phyloP scores from a whole-genome alignment of 1,284 basidiomycete species.

The Ganoderma resinaceum region DNA sequence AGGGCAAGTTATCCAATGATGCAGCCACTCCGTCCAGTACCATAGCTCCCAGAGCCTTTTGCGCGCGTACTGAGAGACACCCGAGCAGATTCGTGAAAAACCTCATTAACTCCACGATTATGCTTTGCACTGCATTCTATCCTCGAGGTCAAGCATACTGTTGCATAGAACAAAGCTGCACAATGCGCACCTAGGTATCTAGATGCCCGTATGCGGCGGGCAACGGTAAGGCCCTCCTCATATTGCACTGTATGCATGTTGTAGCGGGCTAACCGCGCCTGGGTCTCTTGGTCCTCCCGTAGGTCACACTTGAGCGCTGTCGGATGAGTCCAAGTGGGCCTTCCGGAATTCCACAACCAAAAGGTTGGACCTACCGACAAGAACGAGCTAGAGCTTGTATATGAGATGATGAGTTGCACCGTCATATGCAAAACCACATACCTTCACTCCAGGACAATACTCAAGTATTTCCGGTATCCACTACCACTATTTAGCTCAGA shows the following conservation, averaged over 20 bases:
- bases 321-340: not conserved
- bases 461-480: slow-evolving; percentile 91
- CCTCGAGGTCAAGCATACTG: slow-evolving; percentile 8
- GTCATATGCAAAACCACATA: slow-evolving; percentile 37
- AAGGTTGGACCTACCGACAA: slow-evolving; percentile 64
- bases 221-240: slow-evolving; percentile 88
- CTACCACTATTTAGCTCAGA: slow-evolving; percentile 44
- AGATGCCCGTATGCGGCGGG: slow-evolving; percentile 89
- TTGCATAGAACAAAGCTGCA: not conserved
- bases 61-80: slow-evolving; percentile 80
- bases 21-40: slow-evolving; percentile 39
- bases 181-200: slow-evolving; percentile 82
- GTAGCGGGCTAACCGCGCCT: slow-evolving; percentile 73
- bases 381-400: slow-evolving; percentile 64
- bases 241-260: slow-evolving; percentile 82
- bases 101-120: slow-evolving; percentile 92
- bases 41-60: slow-evolving; percentile 63
- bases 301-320: slow-evolving; percentile 95
- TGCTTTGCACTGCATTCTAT: slow-evolving; percentile 96
- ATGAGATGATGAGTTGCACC: not conserved
- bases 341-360: not conserved
- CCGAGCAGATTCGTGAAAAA: slow-evolving; percentile 89
- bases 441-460: slow-evolving; percentile 94
- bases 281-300: slow-evolving; percentile 76
- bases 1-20: slow-evolving; percentile 33